These are phyloP conservation scores for Asterophora lycoperdoides DNA, from an alignment of 768 basidiomycete species.

Conservation along the genomic window DNA sequence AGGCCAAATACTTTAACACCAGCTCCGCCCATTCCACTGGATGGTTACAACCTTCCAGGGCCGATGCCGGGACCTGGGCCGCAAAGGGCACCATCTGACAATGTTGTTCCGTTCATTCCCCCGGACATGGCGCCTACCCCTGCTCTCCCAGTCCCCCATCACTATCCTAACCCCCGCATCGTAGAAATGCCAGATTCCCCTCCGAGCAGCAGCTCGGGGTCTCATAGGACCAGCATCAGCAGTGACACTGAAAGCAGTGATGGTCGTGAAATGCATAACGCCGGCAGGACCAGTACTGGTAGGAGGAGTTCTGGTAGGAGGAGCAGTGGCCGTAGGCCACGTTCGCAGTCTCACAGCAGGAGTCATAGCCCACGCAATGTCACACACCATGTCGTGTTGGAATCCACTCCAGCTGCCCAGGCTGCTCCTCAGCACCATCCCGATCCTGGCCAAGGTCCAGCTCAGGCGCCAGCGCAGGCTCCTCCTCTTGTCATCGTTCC, in stretches of 20 bases:
- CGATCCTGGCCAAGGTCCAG: background rate
- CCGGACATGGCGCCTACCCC: slow-evolving; percentile 3
- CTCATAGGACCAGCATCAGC: background rate
- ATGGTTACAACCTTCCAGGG: slow-evolving; percentile 13
- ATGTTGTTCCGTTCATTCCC: slow-evolving; percentile 15
- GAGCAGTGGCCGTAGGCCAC: background rate
- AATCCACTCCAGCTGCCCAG: slow-evolving; percentile 1
- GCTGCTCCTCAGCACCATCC: slow-evolving; percentile 13
- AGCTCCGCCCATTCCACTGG: slow-evolving; percentile 19
- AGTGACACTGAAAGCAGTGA: slow-evolving; percentile 1
- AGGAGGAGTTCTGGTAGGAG: background rate
- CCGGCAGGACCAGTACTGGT: too few relatives aligned
- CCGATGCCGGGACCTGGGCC: slow-evolving; percentile 17
- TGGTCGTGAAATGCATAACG: too few relatives aligned
- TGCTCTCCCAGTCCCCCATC: slow-evolving; percentile 2
- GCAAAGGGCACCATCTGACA: slow-evolving; percentile 4
- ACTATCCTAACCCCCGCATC: background rate
- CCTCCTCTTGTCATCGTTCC: slow-evolving; percentile 8
- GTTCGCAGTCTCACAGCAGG: background rate
- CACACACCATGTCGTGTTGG: background rate
- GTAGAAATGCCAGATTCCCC: background rate
- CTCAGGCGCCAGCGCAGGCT: background rate
- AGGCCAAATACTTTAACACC: background rate
- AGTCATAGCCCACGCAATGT: background rate
- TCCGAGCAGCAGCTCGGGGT: slow-evolving; percentile 4